Conservation (phyloP, 1,139 yeast genomes). For the Yarrowia galli region DNA sequence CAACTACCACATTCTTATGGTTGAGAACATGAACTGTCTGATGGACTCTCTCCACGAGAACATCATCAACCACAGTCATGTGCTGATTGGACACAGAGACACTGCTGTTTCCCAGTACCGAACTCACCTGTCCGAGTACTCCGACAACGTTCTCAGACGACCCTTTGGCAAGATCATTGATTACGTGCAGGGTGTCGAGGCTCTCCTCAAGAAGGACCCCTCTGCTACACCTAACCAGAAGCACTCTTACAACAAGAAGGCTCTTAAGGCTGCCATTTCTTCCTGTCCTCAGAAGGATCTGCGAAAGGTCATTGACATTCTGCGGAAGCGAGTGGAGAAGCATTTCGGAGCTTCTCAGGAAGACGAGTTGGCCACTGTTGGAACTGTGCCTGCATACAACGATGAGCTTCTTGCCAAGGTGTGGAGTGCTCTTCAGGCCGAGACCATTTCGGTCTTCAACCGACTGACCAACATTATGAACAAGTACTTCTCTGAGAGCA, state of each 20-base stretch:
- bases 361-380: constrained; percentile 48
- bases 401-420: constrained; percentile 55
- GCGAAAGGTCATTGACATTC: constrained; percentile 60
- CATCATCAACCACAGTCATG: constrained; percentile 43
- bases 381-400: constrained; percentile 53
- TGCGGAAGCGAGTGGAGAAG: constrained; percentile 64
- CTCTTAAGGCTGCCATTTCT: constrained; percentile 63
- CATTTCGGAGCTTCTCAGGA: constrained; percentile 58
- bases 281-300: constrained; percentile 68
- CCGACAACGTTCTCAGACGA: constrained; percentile 60
- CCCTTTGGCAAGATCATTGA: constrained; percentile 71
- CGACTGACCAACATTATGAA: constrained; percentile 55
- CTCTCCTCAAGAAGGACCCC: constrained; percentile 54
- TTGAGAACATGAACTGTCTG: constrained; percentile 69
- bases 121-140: constrained; percentile 58
- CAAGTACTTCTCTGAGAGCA: constrained; percentile 55
- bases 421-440: constrained; percentile 62
- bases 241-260: constrained; percentile 68
- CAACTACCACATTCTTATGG: constrained; percentile 64
- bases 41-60: constrained; percentile 58
- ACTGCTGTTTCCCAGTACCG: constrained; percentile 54
- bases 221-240: constrained; percentile 62
- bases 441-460: constrained; percentile 56
- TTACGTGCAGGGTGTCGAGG: constrained; percentile 70
- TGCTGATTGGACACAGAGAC: constrained; percentile 48